Conservation (phyloP, 2,329 filamentous ascomycete species). For the Biscogniauxia mediterranea region DNA sequence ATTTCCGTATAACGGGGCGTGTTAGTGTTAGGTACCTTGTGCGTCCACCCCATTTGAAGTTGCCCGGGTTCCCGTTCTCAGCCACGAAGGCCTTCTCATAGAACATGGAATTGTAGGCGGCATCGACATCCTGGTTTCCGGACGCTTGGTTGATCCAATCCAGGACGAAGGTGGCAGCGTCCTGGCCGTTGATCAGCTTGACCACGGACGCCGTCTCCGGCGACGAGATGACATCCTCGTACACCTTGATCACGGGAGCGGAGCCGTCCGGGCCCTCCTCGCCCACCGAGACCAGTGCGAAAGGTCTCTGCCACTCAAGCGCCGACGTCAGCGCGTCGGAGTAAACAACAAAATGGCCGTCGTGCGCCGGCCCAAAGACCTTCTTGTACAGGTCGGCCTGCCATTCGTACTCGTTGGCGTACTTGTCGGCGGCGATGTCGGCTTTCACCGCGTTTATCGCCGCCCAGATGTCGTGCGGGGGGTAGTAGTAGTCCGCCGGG, state of each 20-base stretch:
- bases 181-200: constrained; percentile 30
- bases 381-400: constrained; percentile 39
- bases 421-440: constrained; percentile 34
- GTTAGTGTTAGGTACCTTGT: constrained; percentile 19
- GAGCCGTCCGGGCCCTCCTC: constrained; percentile 29
- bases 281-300: constrained; percentile 31
- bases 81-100: constrained; percentile 33
- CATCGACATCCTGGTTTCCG: constrained; percentile 39
- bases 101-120: constrained; percentile 42
- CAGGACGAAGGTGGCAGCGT: constrained; percentile 28
- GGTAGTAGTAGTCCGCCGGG: constrained; percentile 38
- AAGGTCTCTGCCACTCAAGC: constrained; percentile 35
- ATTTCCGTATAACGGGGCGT: background rate
- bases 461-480: constrained; percentile 38
- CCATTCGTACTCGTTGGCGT: constrained; percentile 41
- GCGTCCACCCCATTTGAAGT: constrained; percentile 38
- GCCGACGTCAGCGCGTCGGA: constrained; percentile 39
- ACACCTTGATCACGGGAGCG: constrained; percentile 31
- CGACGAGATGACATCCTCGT: constrained; percentile 33
- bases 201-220: constrained; percentile 30
- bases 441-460: constrained; percentile 33
- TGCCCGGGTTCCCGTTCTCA: constrained; percentile 33
- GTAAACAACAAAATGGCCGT: constrained; percentile 42
- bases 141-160: constrained; percentile 33
- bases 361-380: constrained; percentile 39